Conservation (phyloP, 164 flowering plant species). For the Chloranthus sessilifolius region DNA sequence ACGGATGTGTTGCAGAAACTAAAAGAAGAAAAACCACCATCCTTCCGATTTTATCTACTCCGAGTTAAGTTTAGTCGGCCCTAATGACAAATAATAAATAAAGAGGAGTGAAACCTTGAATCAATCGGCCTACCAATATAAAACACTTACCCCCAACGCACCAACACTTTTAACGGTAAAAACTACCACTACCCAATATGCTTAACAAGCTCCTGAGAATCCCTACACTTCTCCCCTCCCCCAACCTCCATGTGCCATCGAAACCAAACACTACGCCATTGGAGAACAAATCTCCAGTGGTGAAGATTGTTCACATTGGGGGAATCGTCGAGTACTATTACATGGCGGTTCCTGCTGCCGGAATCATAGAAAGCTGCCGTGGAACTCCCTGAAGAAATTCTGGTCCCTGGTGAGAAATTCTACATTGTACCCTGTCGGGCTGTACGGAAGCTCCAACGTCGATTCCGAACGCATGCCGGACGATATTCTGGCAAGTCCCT, state of each 20-base stretch:
- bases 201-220: constrained; percentile 2
- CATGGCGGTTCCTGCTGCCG: constrained; percentile 41
- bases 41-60: too few species aligned
- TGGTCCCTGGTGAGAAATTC: constrained; percentile 37
- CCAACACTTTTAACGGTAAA: too few species aligned
- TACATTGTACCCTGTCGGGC: constrained; percentile 35
- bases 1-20: too few species aligned
- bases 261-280: not conserved
- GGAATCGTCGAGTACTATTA: constrained; percentile 38
- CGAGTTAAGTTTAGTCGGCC: too few species aligned
- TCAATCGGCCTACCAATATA: too few species aligned
- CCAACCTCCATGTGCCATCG: not conserved
- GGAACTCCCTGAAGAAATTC: constrained; percentile 49
- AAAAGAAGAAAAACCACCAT: too few species aligned
- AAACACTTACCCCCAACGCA: too few species aligned
- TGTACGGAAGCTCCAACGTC: constrained; percentile 31
- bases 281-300: constrained; percentile 7
- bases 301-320: constrained; percentile 46
- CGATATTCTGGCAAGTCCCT: not conserved
- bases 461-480: constrained; percentile 12
- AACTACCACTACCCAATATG: constrained; percentile 5
- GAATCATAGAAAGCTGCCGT: constrained; percentile 43
- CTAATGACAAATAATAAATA: too few species aligned
- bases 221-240: not conserved
- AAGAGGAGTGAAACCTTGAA: too few species aligned